phyloP scores from a whole-genome alignment of 78 protist genomes.

The Chrysochromulina tobinii region DNA sequence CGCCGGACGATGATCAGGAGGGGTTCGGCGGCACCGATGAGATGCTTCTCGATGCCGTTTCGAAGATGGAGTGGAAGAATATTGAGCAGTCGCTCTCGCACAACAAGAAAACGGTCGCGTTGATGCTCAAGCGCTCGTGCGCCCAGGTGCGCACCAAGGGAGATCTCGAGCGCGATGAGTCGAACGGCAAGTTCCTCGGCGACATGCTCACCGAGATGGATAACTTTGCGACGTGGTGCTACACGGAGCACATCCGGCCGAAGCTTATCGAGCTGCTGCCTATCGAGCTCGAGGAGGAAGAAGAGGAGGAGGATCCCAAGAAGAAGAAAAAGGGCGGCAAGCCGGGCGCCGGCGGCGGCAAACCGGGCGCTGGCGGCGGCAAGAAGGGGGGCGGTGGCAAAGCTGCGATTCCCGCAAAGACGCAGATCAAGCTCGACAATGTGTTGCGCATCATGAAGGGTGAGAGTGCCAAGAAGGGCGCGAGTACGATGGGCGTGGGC shows the following conservation, averaged over 20 bases:
- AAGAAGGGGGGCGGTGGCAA: too few species aligned
- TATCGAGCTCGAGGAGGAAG: neutral
- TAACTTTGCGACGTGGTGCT: neutral
- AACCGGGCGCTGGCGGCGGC: neutral
- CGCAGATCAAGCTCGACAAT: conserved; percentile 28
- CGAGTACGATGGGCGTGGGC: neutral
- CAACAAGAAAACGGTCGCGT: neutral
- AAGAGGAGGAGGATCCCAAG: neutral
- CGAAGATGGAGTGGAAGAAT: conserved; percentile 5
- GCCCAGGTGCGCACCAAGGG: neutral
- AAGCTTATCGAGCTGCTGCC: conserved; percentile 15
- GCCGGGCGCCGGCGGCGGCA: neutral
- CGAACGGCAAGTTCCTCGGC: neutral
- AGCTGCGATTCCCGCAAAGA: neutral
- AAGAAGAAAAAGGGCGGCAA: neutral
- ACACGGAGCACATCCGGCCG: conserved; percentile 22
- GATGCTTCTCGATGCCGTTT: neutral
- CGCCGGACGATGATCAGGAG: neutral
- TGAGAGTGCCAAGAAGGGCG: neutral
- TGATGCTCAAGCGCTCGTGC: conserved; percentile 8
- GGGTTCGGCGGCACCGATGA: neutral
- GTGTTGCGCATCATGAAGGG: conserved; percentile 26
- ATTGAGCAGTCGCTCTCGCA: neutral
- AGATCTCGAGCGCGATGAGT: neutral
- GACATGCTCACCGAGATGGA: conserved; percentile 36